Conservation (phyloP, 2,329 filamentous ascomycete genomes). For the Samsoniella hepiali region DNA sequence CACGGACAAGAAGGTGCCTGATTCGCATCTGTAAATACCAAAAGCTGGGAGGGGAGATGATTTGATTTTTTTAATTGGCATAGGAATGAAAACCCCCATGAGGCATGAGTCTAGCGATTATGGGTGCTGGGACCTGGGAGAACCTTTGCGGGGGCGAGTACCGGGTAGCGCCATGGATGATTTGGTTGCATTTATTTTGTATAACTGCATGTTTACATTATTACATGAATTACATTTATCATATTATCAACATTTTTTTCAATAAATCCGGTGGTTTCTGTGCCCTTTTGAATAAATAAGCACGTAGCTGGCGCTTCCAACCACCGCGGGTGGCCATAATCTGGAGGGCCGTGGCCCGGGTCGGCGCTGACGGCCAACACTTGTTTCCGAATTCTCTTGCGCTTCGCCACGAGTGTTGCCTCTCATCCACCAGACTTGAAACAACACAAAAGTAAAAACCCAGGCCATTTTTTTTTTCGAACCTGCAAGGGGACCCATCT, state of each 20-base stretch:
- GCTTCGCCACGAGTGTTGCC: too few species aligned
- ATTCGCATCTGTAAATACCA: slow-evolving; percentile 22
- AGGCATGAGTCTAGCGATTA: slow-evolving; percentile 14
- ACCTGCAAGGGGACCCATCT: too few species aligned
- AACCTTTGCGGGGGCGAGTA: neutral
- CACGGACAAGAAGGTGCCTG: slow-evolving; percentile 10
- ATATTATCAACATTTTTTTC: neutral
- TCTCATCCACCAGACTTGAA: too few species aligned
- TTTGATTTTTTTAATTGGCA: neutral
- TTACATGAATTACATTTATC: neutral
- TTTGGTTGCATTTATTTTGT: neutral
- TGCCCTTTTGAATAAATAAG: too few species aligned
- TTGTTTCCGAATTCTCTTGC: too few species aligned
- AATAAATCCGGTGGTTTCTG: neutral
- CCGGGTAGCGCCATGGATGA: slow-evolving; percentile 3
- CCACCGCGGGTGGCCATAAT: too few species aligned
- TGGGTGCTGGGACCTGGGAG: neutral
- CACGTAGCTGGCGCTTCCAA: too few species aligned
- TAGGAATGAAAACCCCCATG: neutral
- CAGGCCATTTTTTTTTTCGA: too few species aligned
- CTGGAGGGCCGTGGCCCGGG: too few species aligned
- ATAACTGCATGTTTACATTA: neutral
- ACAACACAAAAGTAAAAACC: too few species aligned
- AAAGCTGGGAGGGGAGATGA: neutral
- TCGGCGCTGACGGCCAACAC: too few species aligned